Evolutionary conservation across 1,284 basidiomycete genomes (phyloP).

Genomic region (Heliocybe sulcata): DNA sequence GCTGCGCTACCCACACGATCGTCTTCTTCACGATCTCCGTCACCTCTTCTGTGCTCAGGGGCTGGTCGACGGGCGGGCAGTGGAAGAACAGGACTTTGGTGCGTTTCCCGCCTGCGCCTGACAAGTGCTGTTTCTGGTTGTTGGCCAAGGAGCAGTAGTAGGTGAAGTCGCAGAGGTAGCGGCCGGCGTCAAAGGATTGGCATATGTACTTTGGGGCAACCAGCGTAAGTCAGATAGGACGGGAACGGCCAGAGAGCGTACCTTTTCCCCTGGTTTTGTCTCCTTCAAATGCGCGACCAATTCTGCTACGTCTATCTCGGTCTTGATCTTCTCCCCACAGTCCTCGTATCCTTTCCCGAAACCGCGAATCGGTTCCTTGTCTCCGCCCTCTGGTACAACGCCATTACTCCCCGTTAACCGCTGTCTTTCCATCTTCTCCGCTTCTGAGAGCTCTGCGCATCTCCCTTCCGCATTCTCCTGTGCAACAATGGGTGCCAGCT

Average conservation of each 20-base stretch:
- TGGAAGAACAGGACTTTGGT: conserved; percentile 66
- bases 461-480: conserved; percentile 17
- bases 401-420: neutral
- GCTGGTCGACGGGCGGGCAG: conserved; percentile 58
- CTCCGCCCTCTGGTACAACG: conserved; percentile 8
- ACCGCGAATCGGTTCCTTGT: conserved; percentile 34
- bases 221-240: neutral
- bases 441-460: conserved; percentile 22
- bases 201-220: conserved; percentile 45
- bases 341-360: conserved; percentile 44
- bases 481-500: conserved; percentile 46
- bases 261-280: conserved; percentile 41
- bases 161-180: conserved; percentile 72
- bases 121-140: conserved; percentile 51
- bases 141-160: conserved; percentile 77
- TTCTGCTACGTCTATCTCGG: conserved; percentile 38
- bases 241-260: conserved; percentile 22
- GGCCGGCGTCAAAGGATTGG: conserved; percentile 69
- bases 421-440: conserved; percentile 24
- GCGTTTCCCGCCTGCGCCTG: conserved; percentile 30
- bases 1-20: conserved; percentile 38
- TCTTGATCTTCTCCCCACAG: conserved; percentile 37
- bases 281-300: conserved; percentile 52
- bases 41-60: conserved; percentile 55
- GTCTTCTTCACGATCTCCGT: conserved; percentile 57